Evolutionary conservation across 2,329 filamentous ascomycete genomes (phyloP), one percentile per base, ranked within the genome.

Genomic region (Hymenoscyphus fructigenus): DNA sequence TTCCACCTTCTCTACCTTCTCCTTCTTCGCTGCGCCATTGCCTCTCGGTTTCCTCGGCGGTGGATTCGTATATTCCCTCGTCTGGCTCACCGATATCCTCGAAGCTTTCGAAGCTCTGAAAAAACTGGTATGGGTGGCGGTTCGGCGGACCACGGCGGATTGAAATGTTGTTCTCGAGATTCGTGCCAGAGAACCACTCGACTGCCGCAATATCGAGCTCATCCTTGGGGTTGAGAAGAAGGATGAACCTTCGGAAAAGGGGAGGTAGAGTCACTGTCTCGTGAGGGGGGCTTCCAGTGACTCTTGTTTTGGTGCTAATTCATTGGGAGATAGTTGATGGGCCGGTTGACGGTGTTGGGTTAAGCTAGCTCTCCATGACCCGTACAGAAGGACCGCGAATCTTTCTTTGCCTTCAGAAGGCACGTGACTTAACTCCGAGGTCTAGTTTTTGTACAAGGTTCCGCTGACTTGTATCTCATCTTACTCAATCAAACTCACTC

Each of bases 141-240:
- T 79, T 67, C 81, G 47, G 23, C 47, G 78, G 73, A 82, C 81
- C 62, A 83, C 77, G 67, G 83, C 78, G 72, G 80, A 78, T 74
- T 83, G 82, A 74, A 84, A 79, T 70, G 83, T 82, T 70, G 83
- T 79, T 77, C 84, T 84, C 65, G 85, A 84, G 74, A 87, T 81
- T 76, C 85, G 84, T 79, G 86, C 85, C 76, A 91, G 79, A 77
- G 86, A 84, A 80, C 85, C 85, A 80, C 86, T 85, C 76, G 88
- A 84, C 77, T 87, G 86, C 77, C 88, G 85, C 71, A 90, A 79
- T 74, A 88, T 81, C 73, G 85, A 85, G 76, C 87, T 87, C 88
- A 91, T 91, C 78, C 76, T 81, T 78, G 76, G 47, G 64, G 64
- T 69, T 66, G 64, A 78, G 44, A 29, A 5, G 41, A 34, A 61